Conservation (phyloP, 1,284 basidiomycete species). For the Neolentinus lepideus region DNA sequence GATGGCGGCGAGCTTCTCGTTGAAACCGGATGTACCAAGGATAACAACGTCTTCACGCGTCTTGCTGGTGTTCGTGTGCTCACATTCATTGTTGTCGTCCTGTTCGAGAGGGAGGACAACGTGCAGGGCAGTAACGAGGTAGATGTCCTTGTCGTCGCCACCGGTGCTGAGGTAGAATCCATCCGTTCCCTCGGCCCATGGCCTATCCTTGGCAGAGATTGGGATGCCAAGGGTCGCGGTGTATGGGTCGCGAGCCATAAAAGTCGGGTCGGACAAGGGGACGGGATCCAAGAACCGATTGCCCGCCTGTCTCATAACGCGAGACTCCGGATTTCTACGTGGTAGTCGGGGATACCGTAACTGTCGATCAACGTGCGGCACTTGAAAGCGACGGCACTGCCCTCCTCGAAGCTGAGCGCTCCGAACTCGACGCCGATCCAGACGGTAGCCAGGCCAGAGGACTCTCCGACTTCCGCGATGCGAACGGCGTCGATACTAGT, state of each 20-base stretch:
- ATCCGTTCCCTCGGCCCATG: background rate
- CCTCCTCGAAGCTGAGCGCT: background rate
- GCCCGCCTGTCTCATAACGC: background rate
- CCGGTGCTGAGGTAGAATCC: background rate
- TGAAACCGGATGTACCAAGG: background rate
- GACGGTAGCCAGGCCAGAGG: background rate
- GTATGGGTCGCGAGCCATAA: background rate
- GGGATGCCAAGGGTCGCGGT: background rate
- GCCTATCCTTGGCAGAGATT: background rate
- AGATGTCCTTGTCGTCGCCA: background rate
- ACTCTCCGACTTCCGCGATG: background rate
- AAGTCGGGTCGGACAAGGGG: background rate
- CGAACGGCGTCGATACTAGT: background rate
- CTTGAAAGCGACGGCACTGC: background rate
- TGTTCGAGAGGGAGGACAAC: background rate
- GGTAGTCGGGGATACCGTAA: background rate
- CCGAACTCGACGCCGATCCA: background rate
- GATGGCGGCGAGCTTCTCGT: background rate
- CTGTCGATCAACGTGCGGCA: background rate
- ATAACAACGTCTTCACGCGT: background rate
- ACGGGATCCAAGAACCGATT: background rate
- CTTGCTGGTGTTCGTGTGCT: background rate
- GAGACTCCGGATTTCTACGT: constrained; percentile 1
- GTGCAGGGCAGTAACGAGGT: background rate
- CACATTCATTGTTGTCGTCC: background rate